phyloP scores from a whole-genome alignment of 2,329 filamentous ascomycete genomes.

The Neofusicoccum sp. region DNA sequence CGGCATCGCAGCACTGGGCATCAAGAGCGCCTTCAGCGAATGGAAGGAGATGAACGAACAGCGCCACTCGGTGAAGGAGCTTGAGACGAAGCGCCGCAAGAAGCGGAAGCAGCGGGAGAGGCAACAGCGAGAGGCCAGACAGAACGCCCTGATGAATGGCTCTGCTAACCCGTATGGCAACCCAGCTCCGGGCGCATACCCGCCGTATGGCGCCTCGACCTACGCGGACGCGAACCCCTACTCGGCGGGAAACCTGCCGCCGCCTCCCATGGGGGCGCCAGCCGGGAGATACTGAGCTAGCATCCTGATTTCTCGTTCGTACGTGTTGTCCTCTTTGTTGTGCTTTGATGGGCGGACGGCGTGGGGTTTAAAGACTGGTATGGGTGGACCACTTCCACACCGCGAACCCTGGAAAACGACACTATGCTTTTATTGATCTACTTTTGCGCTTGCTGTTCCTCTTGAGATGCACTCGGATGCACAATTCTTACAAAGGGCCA shows the following conservation, averaged over 20 bases:
- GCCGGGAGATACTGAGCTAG: slow-evolving; percentile 1
- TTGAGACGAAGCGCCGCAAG: slow-evolving; percentile 50
- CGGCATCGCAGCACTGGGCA: slow-evolving; percentile 65
- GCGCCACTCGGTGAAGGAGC: slow-evolving; percentile 55
- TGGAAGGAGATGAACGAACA: slow-evolving; percentile 68
- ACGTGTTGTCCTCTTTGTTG: neutral
- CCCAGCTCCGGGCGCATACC: slow-evolving; percentile 30
- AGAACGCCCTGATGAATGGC: slow-evolving; percentile 31
- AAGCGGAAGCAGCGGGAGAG: slow-evolving; percentile 44
- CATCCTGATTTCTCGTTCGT: neutral
- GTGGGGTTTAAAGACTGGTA: neutral
- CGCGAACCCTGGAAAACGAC: neutral
- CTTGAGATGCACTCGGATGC: neutral
- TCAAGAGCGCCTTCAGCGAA: slow-evolving; percentile 64
- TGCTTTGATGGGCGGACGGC: neutral
- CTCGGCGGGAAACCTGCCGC: slow-evolving; percentile 33
- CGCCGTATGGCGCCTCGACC: slow-evolving; percentile 37
- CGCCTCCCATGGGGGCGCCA: slow-evolving; percentile 37
- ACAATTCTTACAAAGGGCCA: neutral
- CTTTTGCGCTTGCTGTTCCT: neutral
- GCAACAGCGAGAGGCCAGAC: slow-evolving; percentile 46
- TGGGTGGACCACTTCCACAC: neutral
- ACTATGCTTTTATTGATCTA: neutral
- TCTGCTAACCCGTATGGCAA: slow-evolving; percentile 38
- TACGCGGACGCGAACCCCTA: slow-evolving; percentile 50